Conservation (phyloP, 805 yeast species). For the Candida andamanensis region DNA sequence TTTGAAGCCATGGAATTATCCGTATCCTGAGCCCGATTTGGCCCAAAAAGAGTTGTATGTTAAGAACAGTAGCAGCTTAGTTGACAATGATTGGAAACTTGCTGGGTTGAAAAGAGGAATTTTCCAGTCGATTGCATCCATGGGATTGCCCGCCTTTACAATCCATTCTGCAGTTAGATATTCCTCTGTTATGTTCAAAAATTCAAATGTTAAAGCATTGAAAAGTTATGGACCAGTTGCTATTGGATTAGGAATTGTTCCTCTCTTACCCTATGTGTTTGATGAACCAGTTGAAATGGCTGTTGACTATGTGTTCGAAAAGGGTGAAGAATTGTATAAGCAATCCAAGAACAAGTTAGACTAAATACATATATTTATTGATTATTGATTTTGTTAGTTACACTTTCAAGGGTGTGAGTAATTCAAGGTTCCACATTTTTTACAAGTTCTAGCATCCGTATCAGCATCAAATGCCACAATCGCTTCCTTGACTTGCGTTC, state of each 20-base stretch:
- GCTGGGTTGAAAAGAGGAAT: constrained; percentile 66
- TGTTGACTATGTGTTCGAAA: constrained; percentile 56
- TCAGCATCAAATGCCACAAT: constrained; percentile 66
- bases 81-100: constrained; percentile 62
- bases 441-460: constrained; percentile 62
- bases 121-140: constrained; percentile 76
- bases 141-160: constrained; percentile 85
- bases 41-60: constrained; percentile 32
- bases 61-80: constrained; percentile 18
- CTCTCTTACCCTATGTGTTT: constrained; percentile 69
- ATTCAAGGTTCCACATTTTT: constrained; percentile 67
- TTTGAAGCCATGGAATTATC: constrained; percentile 61
- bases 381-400: too few species aligned
- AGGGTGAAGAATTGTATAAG: constrained; percentile 34
- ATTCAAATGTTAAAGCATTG: constrained; percentile 42
- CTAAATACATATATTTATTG: constrained; percentile 1
- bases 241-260: constrained; percentile 73
- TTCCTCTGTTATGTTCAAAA: constrained; percentile 58
- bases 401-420: constrained; percentile 33
- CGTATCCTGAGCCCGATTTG: constrained; percentile 38
- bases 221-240: constrained; percentile 73
- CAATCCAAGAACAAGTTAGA: constrained; percentile 5
- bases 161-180: constrained; percentile 73
- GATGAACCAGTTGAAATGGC: constrained; percentile 79
- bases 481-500: constrained; percentile 85